A percentile compares a stretch with the other conserved stretches of the same genome.
phyloP scores from a whole-genome alignment of 176 grass and related monocot genomes.

The Eragrostis curvula region DNA sequence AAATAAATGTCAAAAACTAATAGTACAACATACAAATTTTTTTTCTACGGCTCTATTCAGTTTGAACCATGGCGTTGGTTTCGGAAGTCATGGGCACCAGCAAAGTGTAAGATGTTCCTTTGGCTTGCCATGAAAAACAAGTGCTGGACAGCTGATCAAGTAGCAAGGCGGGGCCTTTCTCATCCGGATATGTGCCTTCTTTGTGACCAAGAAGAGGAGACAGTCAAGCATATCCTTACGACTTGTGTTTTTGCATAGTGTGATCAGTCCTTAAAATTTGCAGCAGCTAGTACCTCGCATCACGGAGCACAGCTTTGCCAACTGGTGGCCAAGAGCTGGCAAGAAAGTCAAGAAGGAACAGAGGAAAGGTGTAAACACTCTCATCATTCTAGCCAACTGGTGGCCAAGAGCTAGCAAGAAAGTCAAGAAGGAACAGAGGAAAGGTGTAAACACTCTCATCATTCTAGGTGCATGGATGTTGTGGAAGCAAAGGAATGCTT shows the following conservation, averaged over 20 bases:
- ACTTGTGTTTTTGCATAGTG: neutral
- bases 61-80: neutral
- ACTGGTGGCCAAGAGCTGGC: neutral
- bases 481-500: neutral
- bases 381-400: too few relatives aligned
- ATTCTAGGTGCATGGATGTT: neutral
- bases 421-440: neutral
- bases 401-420: neutral
- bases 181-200: neutral
- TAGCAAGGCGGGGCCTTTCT: too few relatives aligned
- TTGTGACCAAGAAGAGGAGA: neutral
- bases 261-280: neutral
- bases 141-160: too few relatives aligned
- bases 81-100: neutral
- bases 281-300: neutral
- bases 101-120: neutral
- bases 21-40: neutral
- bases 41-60: neutral
- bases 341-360: neutral
- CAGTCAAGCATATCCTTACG: neutral
- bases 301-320: neutral
- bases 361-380: neutral
- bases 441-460: neutral
- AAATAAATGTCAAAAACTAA: neutral
- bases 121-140: neutral